A percentile compares a stretch with the other conserved stretches of the same genome.
phyloP scores from a whole-genome alignment of 2,329 filamentous ascomycete genomes.

The Nemania sp. region DNA sequence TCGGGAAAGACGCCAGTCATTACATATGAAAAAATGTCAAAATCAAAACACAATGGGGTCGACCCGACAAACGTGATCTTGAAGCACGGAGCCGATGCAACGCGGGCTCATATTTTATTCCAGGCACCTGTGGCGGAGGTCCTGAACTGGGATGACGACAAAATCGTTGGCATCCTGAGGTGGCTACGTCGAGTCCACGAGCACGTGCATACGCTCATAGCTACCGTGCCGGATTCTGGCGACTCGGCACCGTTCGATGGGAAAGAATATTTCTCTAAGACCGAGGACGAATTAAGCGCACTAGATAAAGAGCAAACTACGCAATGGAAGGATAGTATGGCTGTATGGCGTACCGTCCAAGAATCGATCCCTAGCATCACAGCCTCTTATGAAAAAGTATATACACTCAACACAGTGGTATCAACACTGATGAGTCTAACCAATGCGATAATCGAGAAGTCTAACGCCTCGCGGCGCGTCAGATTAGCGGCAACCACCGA shows the following conservation, averaged over 20 bases:
- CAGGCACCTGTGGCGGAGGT: constrained; percentile 86
- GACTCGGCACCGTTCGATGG: constrained; percentile 41
- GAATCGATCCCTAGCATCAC: constrained; percentile 75
- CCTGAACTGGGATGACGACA: constrained; percentile 87
- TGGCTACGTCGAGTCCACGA: constrained; percentile 80
- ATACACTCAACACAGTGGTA: constrained; percentile 84
- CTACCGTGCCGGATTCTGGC: constrained; percentile 16
- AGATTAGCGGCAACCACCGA: constrained; percentile 62
- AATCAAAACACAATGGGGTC: constrained; percentile 93
- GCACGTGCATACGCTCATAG: constrained; percentile 57
- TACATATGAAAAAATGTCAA: constrained; percentile 92
- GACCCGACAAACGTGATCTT: constrained; percentile 80
- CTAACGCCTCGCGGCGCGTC: constrained; percentile 58
- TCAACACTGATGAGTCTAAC: constrained; percentile 87
- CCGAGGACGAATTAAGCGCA: constrained; percentile 47
- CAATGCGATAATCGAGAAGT: constrained; percentile 70
- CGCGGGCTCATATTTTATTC: constrained; percentile 88
- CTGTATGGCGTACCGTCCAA: constrained; percentile 75
- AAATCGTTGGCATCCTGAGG: constrained; percentile 83
- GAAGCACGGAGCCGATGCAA: constrained; percentile 84
- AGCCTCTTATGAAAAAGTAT: constrained; percentile 75
- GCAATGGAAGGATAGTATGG: constrained; percentile 60
- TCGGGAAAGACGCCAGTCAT: constrained; percentile 70
- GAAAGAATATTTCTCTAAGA: constrained; percentile 55
- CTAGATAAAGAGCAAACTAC: constrained; percentile 44